phyloP scores from a whole-genome alignment of 1,284 basidiomycete species.

The Mycena sp. region DNA sequence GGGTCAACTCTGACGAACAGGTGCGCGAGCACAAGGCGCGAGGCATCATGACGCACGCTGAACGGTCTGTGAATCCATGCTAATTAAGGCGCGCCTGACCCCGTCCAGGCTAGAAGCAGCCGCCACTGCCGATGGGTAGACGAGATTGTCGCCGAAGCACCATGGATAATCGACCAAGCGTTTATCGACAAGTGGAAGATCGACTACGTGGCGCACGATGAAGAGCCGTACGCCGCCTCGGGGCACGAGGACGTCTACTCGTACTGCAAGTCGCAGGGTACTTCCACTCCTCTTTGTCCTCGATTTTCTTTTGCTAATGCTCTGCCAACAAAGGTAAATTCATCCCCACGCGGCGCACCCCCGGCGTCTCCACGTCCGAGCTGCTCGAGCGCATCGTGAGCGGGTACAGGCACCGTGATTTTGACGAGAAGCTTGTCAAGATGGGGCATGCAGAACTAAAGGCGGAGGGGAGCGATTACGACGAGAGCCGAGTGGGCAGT shows the following conservation, averaged over 20 bases:
- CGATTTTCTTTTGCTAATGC: neutral
- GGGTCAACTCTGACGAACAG: slow-evolving; percentile 90
- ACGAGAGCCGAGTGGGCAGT: slow-evolving; percentile 39
- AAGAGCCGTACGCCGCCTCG: slow-evolving; percentile 81
- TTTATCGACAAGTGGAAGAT: slow-evolving; percentile 89
- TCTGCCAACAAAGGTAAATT: slow-evolving; percentile 88
- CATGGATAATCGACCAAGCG: slow-evolving; percentile 85
- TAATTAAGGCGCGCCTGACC: slow-evolving; percentile 11
- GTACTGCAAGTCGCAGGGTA: slow-evolving; percentile 84
- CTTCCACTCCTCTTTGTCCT: slow-evolving; percentile 22
- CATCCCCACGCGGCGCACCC: slow-evolving; percentile 94
- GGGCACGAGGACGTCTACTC: slow-evolving; percentile 89
- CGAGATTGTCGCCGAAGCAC: slow-evolving; percentile 93
- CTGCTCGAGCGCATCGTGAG: slow-evolving; percentile 90
- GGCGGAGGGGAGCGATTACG: slow-evolving; percentile 63
- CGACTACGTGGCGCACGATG: slow-evolving; percentile 97
- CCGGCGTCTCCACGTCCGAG: slow-evolving; percentile 93
- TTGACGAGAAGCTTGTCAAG: slow-evolving; percentile 91
- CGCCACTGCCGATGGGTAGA: slow-evolving; percentile 98
- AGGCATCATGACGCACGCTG: slow-evolving; percentile 87
- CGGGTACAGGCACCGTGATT: slow-evolving; percentile 83
- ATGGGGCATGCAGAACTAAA: slow-evolving; percentile 82
- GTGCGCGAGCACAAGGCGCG: slow-evolving; percentile 82
- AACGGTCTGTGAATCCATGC: slow-evolving; percentile 64
- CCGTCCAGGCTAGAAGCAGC: slow-evolving; percentile 78